These are phyloP conservation scores for Torrubiellomyces zombiae DNA, from an alignment of 2,329 filamentous ascomycete genomes.

Conservation along the genomic window DNA sequence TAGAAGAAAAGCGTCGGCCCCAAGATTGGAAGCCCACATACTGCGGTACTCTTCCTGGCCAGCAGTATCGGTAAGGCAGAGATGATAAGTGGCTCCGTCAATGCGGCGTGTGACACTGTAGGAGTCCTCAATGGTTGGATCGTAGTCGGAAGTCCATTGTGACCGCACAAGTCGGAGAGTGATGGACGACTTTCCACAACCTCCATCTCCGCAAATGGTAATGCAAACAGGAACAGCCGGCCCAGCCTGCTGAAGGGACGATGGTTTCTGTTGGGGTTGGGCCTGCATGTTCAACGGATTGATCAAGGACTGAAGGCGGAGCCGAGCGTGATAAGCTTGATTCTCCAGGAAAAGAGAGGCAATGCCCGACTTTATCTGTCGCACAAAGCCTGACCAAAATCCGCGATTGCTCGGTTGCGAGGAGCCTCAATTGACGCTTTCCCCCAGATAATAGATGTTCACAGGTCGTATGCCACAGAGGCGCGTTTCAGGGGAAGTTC, in stretches of 20 bases:
- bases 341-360: no score
- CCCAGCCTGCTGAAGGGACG: conserved; percentile 5
- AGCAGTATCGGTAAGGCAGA: conserved; percentile 66
- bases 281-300: conserved; percentile 1
- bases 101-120: conserved; percentile 69
- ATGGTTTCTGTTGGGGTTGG: conserved; percentile 1
- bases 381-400: no score
- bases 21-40: conserved; percentile 71
- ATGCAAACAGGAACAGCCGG: conserved; percentile 46
- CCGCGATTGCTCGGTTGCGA: no score
- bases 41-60: conserved; percentile 84
- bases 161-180: conserved; percentile 67
- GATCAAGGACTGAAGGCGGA: no score
- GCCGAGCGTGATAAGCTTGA: no score
- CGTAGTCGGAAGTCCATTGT: conserved; percentile 72
- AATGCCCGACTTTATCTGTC: no score
- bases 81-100: conserved; percentile 66
- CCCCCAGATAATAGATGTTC: no score
- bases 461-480: no score
- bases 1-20: conserved; percentile 67
- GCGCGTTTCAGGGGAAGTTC: no score
- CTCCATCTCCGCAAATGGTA: conserved; percentile 75
- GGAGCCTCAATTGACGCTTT: no score
- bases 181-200: conserved; percentile 73
- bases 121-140: conserved; percentile 69